Conservation (phyloP, 163 green algal genomes). For the Trebouxiophyceae sp. region DNA sequence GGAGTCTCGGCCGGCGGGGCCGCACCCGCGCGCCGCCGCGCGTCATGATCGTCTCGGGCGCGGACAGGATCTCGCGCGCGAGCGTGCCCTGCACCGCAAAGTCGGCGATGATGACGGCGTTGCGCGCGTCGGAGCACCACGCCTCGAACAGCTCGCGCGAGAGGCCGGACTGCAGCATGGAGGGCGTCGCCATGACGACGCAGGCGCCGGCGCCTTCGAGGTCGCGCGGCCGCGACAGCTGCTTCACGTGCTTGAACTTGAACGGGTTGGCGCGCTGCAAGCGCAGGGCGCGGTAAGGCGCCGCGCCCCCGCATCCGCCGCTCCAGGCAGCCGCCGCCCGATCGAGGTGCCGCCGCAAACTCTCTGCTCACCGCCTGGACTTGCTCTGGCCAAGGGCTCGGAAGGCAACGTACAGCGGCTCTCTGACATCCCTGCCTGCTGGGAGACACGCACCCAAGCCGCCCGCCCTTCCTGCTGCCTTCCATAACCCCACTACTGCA, state of each 20-base stretch:
- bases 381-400: too few species aligned
- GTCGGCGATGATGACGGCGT: slow-evolving; percentile 84
- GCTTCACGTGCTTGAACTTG: slow-evolving; percentile 86
- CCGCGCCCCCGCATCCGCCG: too few species aligned
- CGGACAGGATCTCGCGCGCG: slow-evolving; percentile 85
- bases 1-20: background rate
- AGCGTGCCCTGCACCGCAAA: slow-evolving; percentile 88
- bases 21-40: slow-evolving; percentile 56
- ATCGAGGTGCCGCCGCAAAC: too few species aligned
- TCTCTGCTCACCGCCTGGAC: too few species aligned
- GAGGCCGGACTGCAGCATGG: slow-evolving; percentile 66
- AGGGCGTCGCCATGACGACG: slow-evolving; percentile 94
- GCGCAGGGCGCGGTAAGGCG: too few species aligned
- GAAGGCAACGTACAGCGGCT: too few species aligned
- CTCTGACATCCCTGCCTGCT: too few species aligned
- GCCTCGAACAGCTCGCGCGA: slow-evolving; percentile 87
- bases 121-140: slow-evolving; percentile 82
- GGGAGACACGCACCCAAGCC: too few species aligned
- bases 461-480: too few species aligned
- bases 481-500: too few species aligned
- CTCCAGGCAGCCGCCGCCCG: too few species aligned
- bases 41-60: slow-evolving; percentile 67
- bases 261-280: slow-evolving; percentile 87
- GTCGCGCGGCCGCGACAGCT: slow-evolving; percentile 53
- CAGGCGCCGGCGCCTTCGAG: slow-evolving; percentile 84